Conservation (phyloP, 2,329 filamentous ascomycete species). For the Apiospora kogelbergensis region DNA sequence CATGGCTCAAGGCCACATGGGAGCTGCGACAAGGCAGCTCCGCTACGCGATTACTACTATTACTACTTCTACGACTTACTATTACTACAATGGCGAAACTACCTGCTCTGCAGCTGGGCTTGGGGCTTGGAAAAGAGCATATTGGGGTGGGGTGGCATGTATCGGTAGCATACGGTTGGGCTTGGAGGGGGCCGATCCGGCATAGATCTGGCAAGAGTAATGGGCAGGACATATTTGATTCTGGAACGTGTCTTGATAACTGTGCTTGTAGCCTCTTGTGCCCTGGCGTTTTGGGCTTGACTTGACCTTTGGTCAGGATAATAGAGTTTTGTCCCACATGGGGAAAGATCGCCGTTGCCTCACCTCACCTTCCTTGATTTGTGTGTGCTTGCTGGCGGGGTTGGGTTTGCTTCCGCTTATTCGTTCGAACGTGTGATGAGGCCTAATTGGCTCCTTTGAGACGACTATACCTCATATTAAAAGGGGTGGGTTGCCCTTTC, state of each 20-base stretch:
- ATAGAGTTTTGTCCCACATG: background rate
- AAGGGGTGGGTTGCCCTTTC: background rate
- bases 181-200: background rate
- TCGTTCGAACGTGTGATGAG: background rate
- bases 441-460: background rate
- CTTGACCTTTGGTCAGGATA: background rate
- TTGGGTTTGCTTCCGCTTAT: background rate
- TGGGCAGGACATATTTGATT: background rate
- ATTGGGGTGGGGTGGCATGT: background rate
- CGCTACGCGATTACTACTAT: background rate
- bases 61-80: background rate
- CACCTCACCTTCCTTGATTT: background rate
- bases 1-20: constrained; percentile 5
- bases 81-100: background rate
- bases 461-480: background rate
- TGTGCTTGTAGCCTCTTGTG: background rate
- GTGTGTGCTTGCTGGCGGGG: background rate
- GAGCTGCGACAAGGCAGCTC: background rate
- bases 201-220: background rate
- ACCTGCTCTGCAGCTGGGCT: constrained; percentile 2
- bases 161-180: background rate
- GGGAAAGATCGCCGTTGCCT: background rate
- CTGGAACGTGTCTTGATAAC: background rate
- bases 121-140: background rate
- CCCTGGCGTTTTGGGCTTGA: background rate